Percentiles rank a stretch among this genome's conserved stretches.
Conservation (phyloP, 1,139 yeast species). For the Yamadazyma sp. region DNA sequence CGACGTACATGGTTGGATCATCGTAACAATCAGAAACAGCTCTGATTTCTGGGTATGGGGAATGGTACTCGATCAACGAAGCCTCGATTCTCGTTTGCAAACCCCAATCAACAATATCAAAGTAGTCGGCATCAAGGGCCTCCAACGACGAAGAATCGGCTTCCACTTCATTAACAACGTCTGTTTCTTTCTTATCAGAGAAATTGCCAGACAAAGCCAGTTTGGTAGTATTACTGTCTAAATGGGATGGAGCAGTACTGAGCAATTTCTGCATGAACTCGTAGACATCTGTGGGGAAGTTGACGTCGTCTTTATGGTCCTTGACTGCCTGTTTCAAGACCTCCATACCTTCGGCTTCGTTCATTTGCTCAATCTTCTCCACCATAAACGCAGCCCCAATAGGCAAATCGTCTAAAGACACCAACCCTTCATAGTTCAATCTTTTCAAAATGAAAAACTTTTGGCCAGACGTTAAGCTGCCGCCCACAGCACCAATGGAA, state of each 20-base stretch:
- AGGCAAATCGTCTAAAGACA: constrained; percentile 30
- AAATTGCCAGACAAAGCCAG: constrained; percentile 1
- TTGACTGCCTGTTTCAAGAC: constrained; percentile 38
- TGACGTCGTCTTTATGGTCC: constrained; percentile 49
- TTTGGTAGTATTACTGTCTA: no score
- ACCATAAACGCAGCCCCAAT: constrained; percentile 33
- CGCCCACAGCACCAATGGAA: constrained; percentile 25
- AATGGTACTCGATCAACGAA: constrained; percentile 49
- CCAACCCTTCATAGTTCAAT: constrained; percentile 25
- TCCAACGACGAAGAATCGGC: constrained; percentile 41
- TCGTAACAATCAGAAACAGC: constrained; percentile 56
- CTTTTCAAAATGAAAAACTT: constrained; percentile 26
- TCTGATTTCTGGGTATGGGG: constrained; percentile 68
- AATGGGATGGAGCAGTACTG: constrained; percentile 7
- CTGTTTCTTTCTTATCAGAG: constrained; percentile 9
- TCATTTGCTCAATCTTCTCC: constrained; percentile 35
- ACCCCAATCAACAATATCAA: constrained; percentile 21
- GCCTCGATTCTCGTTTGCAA: constrained; percentile 43
- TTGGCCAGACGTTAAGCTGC: constrained; percentile 22
- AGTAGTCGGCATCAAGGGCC: constrained; percentile 46
- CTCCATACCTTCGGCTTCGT: constrained; percentile 39
- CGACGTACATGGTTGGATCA: constrained; percentile 50
- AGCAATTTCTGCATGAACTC: constrained; percentile 20
- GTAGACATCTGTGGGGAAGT: constrained; percentile 41
- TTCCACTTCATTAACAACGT: constrained; percentile 23